Conservation (phyloP, 805 yeast species). For the Metschnikowia sp. region DNA sequence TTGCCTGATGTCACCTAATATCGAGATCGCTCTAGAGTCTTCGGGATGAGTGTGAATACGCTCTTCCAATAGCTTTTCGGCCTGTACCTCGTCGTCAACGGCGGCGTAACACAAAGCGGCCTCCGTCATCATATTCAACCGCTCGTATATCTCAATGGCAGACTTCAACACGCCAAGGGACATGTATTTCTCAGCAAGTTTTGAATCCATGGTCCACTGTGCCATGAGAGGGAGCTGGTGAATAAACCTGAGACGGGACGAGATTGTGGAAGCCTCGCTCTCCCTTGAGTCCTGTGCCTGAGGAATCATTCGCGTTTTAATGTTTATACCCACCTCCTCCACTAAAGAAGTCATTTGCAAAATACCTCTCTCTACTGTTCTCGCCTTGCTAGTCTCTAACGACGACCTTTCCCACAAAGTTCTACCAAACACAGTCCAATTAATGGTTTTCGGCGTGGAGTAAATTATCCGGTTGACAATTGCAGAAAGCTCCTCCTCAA, state of each 20-base stretch:
- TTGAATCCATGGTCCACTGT: conserved; percentile 78
- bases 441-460: conserved; percentile 40
- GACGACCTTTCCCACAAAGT: conserved; percentile 89
- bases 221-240: conserved; percentile 77
- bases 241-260: conserved; percentile 60
- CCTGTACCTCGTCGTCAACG: conserved; percentile 67
- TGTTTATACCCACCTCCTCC: conserved; percentile 76
- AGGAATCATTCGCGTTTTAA: conserved; percentile 54
- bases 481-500: conserved; percentile 81
- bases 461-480: conserved; percentile 68
- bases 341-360: conserved; percentile 89
- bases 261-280: conserved; percentile 34
- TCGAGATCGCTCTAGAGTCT: conserved; percentile 80
- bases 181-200: conserved; percentile 82
- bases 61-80: conserved; percentile 53
- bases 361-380: conserved; percentile 91
- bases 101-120: conserved; percentile 90
- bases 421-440: conserved; percentile 77
- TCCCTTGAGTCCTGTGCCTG: conserved; percentile 27
- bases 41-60: conserved; percentile 57
- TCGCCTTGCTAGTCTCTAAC: conserved; percentile 73
- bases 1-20: conserved; percentile 79
- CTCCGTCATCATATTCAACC: conserved; percentile 73
- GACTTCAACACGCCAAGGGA: conserved; percentile 80
- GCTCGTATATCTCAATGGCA: conserved; percentile 84